Conservation (phyloP, 371 early-diverging fungal species). For the Mortierella sp. region DNA sequence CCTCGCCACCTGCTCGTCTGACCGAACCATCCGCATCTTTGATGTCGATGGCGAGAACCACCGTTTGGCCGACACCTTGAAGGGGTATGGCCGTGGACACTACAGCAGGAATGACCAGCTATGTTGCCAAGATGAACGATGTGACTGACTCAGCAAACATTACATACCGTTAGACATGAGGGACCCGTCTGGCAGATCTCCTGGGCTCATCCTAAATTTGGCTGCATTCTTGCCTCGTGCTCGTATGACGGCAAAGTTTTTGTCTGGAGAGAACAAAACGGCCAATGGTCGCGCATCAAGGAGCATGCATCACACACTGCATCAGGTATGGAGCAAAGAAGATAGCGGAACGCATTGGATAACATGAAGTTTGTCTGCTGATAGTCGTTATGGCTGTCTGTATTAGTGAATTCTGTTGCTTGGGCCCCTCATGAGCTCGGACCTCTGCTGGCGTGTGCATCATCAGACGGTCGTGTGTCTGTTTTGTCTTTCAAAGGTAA, state of each 20-base stretch:
- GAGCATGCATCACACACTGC: slow-evolving; percentile 91
- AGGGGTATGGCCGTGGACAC: slow-evolving; percentile 67
- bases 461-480: slow-evolving; percentile 96
- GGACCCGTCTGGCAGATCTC: slow-evolving; percentile 99
- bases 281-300: slow-evolving; percentile 88
- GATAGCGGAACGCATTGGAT: too few relatives aligned
- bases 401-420: slow-evolving; percentile 90
- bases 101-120: not conserved
- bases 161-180: slow-evolving; percentile 74
- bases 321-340: slow-evolving; percentile 69
- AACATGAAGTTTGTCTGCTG: not conserved
- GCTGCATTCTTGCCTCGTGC: slow-evolving; percentile 94
- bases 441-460: slow-evolving; percentile 91
- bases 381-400: not conserved
- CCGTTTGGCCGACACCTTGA: slow-evolving; percentile 80
- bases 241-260: slow-evolving; percentile 95
- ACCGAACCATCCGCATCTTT: slow-evolving; percentile 92
- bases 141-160: not conserved
- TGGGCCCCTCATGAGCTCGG: slow-evolving; percentile 99
- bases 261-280: slow-evolving; percentile 94
- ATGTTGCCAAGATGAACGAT: not conserved
- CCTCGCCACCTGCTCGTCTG: slow-evolving; percentile 97
- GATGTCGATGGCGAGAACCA: slow-evolving; percentile 89
- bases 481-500: slow-evolving; percentile 90
- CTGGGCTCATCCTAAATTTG: slow-evolving; percentile 99